Base-by-base conservation (phyloP, 352 stramenopile genomes). In the Globisporangium uncinulatum region DNA sequence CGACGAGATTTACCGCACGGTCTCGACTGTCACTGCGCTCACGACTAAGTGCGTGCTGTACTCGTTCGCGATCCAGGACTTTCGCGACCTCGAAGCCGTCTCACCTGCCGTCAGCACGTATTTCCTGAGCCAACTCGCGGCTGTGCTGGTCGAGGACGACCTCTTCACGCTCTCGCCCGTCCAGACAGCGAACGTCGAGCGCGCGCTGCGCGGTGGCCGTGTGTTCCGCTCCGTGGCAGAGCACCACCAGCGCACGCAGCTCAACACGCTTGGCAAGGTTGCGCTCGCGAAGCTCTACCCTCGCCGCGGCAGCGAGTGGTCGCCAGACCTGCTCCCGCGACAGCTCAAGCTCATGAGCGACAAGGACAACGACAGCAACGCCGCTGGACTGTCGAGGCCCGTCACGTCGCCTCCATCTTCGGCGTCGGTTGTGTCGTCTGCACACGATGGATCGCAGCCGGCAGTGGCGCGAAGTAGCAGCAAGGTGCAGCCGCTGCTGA, bases 61-160 rank as follows among this genome's bases (percentile, higher is more conserved):
- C 57, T 91, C 84, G 24, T 71, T 94, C n/a, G 65, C 73, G 32
- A 83, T 90, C 42, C 73, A 91, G 21, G 79, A 90, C 37, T 92
- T 92, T 48, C 87, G 81, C 47, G 52, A 66, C 0, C 60, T 92
- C 19, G 79, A 83, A 51, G 67, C 88, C 51, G 79, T 87, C 17
- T 89, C 79, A 0, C 82, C 82, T 6, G 79, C 82, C 19, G 79
- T 92, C 46, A 90, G 77, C 63, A 88, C 73, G 13, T 92, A 90
- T 61, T 89, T 92, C 60, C 37, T 89, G 51, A 92, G 82, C 49
- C 82, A 92, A 29, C 60, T 92, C 41, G 79, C 79, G 10, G 83
- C 82, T 0, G 82, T 89, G 42, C 62, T 92, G 10, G 63, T 87
- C 17, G 79, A 87, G 53, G 82, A 92, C 54, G 82, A 84, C 39